These are phyloP conservation scores for Gynochthodes officinalis DNA, from an alignment of 257 asterid genomes.

Conservation along the genomic window DNA sequence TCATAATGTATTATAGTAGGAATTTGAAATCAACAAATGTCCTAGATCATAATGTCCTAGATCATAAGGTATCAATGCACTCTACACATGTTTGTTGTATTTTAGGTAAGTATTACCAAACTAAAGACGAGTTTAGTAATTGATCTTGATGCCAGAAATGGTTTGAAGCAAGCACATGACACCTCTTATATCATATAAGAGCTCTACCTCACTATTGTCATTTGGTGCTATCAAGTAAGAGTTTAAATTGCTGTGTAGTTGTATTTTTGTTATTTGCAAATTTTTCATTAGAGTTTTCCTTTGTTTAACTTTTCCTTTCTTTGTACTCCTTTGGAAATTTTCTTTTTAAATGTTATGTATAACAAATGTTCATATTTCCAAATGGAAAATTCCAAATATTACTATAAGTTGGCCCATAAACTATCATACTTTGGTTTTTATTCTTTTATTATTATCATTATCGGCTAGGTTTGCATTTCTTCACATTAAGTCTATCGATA, in stretches of 20 bases:
- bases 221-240: not conserved
- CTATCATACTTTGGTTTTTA: slow-evolving; percentile 73
- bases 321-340: slow-evolving; percentile 41
- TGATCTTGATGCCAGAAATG: slow-evolving; percentile 87
- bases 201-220: not conserved
- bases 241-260: not conserved
- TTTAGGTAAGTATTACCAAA: slow-evolving; percentile 79
- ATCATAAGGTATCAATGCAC: too few relatives aligned
- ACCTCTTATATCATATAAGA: slow-evolving; percentile 51
- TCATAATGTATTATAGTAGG: too few relatives aligned
- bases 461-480: slow-evolving; percentile 78
- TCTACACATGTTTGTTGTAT: too few relatives aligned
- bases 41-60: too few relatives aligned
- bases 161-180: slow-evolving; percentile 80
- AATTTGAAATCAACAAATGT: too few relatives aligned
- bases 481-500: slow-evolving; percentile 79
- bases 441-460: slow-evolving; percentile 5
- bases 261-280: not conserved
- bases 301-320: not conserved
- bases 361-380: slow-evolving; percentile 81
- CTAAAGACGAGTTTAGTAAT: slow-evolving; percentile 52
- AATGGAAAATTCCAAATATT: slow-evolving; percentile 83
- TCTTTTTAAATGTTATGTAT: slow-evolving; percentile 79
- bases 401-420: slow-evolving; percentile 96
- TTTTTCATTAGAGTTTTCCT: not conserved